Conservation (phyloP, 441 rosid species). For the Jatropha multifida region DNA sequence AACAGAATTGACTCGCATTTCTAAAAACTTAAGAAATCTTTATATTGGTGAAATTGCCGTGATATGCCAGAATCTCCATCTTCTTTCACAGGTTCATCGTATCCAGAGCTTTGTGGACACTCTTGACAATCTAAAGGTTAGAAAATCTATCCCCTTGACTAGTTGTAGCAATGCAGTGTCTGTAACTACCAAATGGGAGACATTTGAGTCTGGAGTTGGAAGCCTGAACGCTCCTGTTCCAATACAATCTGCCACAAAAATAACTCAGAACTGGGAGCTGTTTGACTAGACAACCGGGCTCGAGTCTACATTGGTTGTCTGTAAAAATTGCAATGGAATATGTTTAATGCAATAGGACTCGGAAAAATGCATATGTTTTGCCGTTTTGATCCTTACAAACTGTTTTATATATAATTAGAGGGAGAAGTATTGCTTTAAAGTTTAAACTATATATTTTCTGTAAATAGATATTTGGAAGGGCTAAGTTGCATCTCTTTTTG, state of each 20-base stretch:
- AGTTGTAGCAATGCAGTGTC: constrained; percentile 33
- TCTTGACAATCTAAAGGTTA: constrained; percentile 45
- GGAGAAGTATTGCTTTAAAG: background rate
- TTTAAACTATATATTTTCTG: background rate
- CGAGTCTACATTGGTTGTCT: background rate
- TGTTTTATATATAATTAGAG: background rate
- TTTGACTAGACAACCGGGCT: constrained; percentile 39
- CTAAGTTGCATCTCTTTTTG: background rate
- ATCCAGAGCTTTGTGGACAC: constrained; percentile 49
- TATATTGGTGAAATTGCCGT: background rate
- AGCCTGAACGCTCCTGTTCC: constrained; percentile 42
- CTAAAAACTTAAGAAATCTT: no score
- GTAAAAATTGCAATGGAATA: background rate
- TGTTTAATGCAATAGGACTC: background rate
- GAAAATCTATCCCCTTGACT: constrained; percentile 39
- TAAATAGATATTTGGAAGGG: background rate
- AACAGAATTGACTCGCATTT: no score
- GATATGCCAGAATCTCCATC: background rate
- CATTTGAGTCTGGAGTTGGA: constrained; percentile 40
- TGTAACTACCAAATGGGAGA: constrained; percentile 40
- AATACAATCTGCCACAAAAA: constrained; percentile 35
- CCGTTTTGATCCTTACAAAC: background rate
- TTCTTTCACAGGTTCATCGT: constrained; percentile 39
- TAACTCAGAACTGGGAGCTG: constrained; percentile 51
- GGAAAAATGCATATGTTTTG: background rate